Percentiles rank a stretch among this genome's conserved stretches.
These are phyloP conservation scores for Yamadazyma jaroonii DNA, from an alignment of 1,139 yeast species.

Conservation along the genomic window DNA sequence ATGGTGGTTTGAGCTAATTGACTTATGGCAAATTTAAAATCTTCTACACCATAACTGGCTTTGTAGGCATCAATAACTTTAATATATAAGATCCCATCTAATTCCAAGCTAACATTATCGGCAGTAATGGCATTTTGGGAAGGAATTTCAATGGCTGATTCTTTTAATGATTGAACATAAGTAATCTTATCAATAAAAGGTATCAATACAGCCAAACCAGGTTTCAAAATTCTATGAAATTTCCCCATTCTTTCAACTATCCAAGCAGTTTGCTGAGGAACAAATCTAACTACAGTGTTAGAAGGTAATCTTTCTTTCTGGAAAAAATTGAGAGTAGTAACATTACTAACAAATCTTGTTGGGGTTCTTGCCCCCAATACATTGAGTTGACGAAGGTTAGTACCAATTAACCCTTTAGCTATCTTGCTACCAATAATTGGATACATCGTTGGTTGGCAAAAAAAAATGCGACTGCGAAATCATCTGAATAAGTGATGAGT, in stretches of 20 bases:
- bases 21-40: conserved; percentile 79
- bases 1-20: conserved; percentile 90
- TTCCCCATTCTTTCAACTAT: conserved; percentile 91
- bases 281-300: conserved; percentile 72
- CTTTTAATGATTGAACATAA: conserved; percentile 80
- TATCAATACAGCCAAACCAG: conserved; percentile 71
- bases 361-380: too few species aligned
- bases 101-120: conserved; percentile 79
- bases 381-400: too few species aligned
- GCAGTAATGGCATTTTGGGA: conserved; percentile 82
- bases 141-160: conserved; percentile 80
- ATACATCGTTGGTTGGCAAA: too few species aligned
- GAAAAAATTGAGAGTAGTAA: conserved; percentile 50
- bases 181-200: conserved; percentile 75
- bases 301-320: conserved; percentile 68
- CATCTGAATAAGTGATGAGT: conserved; percentile 5
- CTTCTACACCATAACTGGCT: conserved; percentile 87
- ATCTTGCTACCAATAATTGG: too few species aligned
- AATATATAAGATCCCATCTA: conserved; percentile 81
- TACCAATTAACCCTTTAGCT: too few species aligned
- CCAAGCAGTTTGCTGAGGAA: conserved; percentile 92
- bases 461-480: too few species aligned
- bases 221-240: conserved; percentile 69
- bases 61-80: conserved; percentile 78
- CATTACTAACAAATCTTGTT: conserved; percentile 4